Base-by-base conservation (phyloP, 768 basidiomycete genomes). In the Amanita pseudoporphyria region DNA sequence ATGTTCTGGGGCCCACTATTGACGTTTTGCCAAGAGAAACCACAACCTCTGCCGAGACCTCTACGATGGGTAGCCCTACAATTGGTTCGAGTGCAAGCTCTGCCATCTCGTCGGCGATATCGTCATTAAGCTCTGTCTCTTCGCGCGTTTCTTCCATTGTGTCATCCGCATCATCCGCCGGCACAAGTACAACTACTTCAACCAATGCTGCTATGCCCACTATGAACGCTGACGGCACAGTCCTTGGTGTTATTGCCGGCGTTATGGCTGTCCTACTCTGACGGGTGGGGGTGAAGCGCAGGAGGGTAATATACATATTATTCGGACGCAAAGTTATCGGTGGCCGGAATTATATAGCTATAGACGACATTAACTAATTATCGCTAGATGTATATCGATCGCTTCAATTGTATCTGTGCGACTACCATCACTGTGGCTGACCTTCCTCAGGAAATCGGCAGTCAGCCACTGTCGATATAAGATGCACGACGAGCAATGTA, bases 161-260 rank as follows among this genome's bases (percentile, higher is more conserved):
- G 7, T 50, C 49, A 3, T 42, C 49, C 12, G 49, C 40, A n/a
- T 30, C 49, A 6, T 37, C 46, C 7, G 36, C 24, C 24, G 26
- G 32, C 35, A 30, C 32, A 43, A 35, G 35, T 39, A 32, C 49
- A 35, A 6, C 49, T 16, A 50, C 26, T 35, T 24, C 48, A 18
- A 35, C 40, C 40, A 50, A 24, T 43, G 40, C 22, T 33, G 49
- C 49, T 35, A 42, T 50, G 49, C 49, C 49, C 21, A 50, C 41
- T 9, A 35, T 50, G 49, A 50, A 42, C 24, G 40, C 40, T 22
- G 49, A 50, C 22, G 40, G 49, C 19, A 43, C 30, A 41, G 49
- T 50, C 19, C 49, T 50, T 16, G 49, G 49, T 16, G 49, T 33
- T 30, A 50, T 50, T 50, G 49, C 49, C 13, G 49, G 49, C 32